A percentile compares a stretch with the other conserved stretches of the same genome.
Evolutionary conservation across 2,329 filamentous ascomycete species (phyloP).

Genomic region (Claviceps sp.): DNA sequence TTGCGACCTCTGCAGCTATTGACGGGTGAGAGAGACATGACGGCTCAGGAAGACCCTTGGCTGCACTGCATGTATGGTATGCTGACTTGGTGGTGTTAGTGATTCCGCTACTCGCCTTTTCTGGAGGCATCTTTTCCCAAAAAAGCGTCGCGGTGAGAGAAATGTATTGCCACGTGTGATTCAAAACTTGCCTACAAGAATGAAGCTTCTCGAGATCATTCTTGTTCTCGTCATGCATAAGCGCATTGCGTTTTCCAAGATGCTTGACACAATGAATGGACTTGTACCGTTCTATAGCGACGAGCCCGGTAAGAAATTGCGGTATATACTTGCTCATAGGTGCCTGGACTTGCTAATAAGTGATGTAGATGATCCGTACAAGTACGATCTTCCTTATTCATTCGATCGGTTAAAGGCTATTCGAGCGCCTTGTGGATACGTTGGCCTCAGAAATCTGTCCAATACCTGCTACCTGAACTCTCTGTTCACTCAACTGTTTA

Average conservation of each 20-base stretch:
- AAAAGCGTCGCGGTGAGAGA: conserved; percentile 2
- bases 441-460: conserved; percentile 81
- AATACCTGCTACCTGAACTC: conserved; percentile 98
- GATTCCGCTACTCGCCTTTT: conserved; percentile 34
- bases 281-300: conserved; percentile 25
- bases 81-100: conserved; percentile 9
- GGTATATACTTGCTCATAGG: background rate
- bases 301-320: conserved; percentile 22
- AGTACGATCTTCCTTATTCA: conserved; percentile 44
- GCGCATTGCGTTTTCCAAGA: conserved; percentile 29
- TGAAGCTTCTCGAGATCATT: conserved; percentile 47
- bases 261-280: conserved; percentile 30
- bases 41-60: background rate
- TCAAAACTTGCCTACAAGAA: conserved; percentile 41
- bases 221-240: conserved; percentile 40
- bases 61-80: background rate
- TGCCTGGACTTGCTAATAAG: background rate
- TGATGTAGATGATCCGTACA: conserved; percentile 33
- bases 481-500: conserved; percentile 84
- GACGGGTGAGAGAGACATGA: conserved; percentile 14
- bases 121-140: conserved; percentile 52
- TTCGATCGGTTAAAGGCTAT: conserved; percentile 56
- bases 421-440: conserved; percentile 67
- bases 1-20: conserved; percentile 12
- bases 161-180: conserved; percentile 25